Evolutionary conservation across 148 eudicot genomes (phyloP), one percentile per base, ranked within the genome.

Genomic region (Tetragonia tetragonoides): DNA sequence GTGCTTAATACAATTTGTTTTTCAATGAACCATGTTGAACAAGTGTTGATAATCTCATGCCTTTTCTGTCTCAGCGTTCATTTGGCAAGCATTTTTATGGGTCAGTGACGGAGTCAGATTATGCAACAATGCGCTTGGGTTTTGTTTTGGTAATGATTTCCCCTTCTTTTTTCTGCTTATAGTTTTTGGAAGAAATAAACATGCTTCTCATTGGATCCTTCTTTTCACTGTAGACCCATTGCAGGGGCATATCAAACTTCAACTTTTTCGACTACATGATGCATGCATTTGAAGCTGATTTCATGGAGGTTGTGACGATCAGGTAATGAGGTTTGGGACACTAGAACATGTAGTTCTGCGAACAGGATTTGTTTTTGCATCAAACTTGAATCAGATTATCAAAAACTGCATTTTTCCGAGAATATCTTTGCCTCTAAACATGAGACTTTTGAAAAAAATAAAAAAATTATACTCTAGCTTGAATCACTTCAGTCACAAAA

Each of bases 191-290:
- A 28, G 15, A 42, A 7, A 10, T 24, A 23, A 46, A 46, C 6
- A 59, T 16, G 16, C 16, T 16, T 72, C 76, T 16, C 41, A 75
- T 47, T 46, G 6, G 34, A 21, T 76, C 8, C 16, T n/a, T 7
- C 34, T 2, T 28, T 39, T 42, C 20, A 49, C 21, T 14, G 42
- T 20, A 88, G 91, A 84, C 80, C 10, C 91, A 88, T 77, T 83
- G 81, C 70, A 77, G 77, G 47, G 78, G 49, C 42, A 86, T 85
- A 39, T 88, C 85, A 2, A 78, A 75, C 69, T 89, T 89, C 75
- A 82, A 87, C 77, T 89, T 89, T 53, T 78, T 79, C 67, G 84
- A 89, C 66, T 89, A 89, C 83, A 81, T 89, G 91, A 73, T 79
- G 21, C 87, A 86, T 59, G 88, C 85, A 18, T 76, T 86, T 37